Percentiles rank a stretch among this genome's conserved stretches.
These are phyloP conservation scores for Euphorbia schlechtendalii DNA, from an alignment of 441 rosid species.

Conservation along the genomic window DNA sequence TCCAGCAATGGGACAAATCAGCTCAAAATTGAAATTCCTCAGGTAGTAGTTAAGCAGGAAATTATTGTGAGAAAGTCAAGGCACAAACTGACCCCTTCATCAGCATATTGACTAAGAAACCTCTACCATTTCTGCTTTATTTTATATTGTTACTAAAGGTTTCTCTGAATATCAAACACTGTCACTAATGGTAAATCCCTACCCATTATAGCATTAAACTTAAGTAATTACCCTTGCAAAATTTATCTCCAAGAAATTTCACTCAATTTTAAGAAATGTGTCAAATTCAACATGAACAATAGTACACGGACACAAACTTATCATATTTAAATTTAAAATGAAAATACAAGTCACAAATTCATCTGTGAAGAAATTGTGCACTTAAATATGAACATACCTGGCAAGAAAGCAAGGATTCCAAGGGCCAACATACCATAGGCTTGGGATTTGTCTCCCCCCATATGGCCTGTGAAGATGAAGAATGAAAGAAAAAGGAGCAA, in stretches of 20 bases:
- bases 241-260: background rate
- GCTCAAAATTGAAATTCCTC: background rate
- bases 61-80: background rate
- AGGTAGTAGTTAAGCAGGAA: background rate
- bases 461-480: slow-evolving; percentile 78
- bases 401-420: slow-evolving; percentile 76
- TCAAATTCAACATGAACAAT: background rate
- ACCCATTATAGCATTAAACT: background rate
- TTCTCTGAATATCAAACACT: background rate
- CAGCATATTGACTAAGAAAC: background rate
- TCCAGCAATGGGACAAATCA: background rate
- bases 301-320: background rate
- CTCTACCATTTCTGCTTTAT: background rate
- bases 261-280: background rate
- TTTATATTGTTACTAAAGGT: background rate
- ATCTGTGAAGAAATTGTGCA: too few species aligned
- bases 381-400: slow-evolving; percentile 50
- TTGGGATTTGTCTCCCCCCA: slow-evolving; percentile 78
- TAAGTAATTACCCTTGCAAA: background rate
- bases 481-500: slow-evolving; percentile 60
- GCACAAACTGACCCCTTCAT: background rate
- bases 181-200: background rate
- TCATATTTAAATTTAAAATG: background rate
- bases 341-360: too few species aligned
- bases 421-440: slow-evolving; percentile 70